Percentiles rank a stretch among this genome's conserved stretches.
These are phyloP conservation scores for Trichothecium roseum DNA, from an alignment of 2,329 filamentous ascomycete species.

Conservation along the genomic window DNA sequence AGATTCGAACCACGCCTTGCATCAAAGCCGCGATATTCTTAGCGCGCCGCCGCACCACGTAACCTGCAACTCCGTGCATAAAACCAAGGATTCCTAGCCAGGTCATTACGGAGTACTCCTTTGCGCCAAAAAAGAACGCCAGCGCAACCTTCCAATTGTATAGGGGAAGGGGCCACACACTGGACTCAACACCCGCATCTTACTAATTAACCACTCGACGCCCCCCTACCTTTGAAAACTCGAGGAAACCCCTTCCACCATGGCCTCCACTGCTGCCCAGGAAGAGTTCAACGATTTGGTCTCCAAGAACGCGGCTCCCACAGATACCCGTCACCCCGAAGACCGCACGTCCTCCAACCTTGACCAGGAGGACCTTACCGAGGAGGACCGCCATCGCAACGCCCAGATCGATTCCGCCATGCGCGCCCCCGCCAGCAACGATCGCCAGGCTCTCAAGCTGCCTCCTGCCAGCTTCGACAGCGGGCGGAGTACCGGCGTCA, in stretches of 20 bases:
- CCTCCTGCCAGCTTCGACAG: slow-evolving; percentile 53
- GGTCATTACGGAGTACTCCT: no score
- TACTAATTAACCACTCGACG: no score
- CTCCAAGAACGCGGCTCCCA: slow-evolving; percentile 39
- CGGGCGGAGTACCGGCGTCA: slow-evolving; percentile 68
- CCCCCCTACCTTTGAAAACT: background rate
- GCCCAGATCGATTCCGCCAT: slow-evolving; percentile 52
- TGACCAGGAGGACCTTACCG: slow-evolving; percentile 41
- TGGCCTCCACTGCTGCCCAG: slow-evolving; percentile 50
- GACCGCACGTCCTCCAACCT: slow-evolving; percentile 40
- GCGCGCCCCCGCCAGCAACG: slow-evolving; percentile 48
- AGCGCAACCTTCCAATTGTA: slow-evolving; percentile 1
- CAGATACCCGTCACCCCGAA: slow-evolving; percentile 44
- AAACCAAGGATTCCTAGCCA: background rate
- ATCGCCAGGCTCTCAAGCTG: slow-evolving; percentile 41
- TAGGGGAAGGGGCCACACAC: background rate
- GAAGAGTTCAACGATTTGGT: slow-evolving; percentile 58
- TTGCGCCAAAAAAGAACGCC: background rate
- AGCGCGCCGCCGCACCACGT: no score
- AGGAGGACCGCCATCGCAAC: slow-evolving; percentile 44
- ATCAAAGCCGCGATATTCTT: background rate
- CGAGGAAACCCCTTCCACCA: no score
- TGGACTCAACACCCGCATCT: background rate
- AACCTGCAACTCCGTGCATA: background rate
- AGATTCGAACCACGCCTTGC: background rate